Evolutionary conservation across 257 asterid species (phyloP).

Genomic region (Capsicum pubescens): DNA sequence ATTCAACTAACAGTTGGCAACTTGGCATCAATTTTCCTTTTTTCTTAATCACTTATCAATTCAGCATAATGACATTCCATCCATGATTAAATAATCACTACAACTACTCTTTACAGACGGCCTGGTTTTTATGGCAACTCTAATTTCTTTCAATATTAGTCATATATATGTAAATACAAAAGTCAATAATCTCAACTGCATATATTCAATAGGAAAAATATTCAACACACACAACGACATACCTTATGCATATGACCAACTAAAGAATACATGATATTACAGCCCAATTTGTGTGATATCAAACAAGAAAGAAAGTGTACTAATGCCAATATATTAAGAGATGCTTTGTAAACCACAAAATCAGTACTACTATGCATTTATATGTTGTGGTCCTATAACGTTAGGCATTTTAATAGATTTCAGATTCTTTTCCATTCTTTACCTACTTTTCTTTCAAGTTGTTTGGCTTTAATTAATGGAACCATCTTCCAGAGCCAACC

Average conservation of each 20-base stretch:
- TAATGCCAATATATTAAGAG: neutral
- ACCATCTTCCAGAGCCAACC: neutral
- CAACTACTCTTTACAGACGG: neutral
- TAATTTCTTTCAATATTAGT: constrained; percentile 3
- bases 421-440: constrained; percentile 12
- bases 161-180: neutral
- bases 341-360: neutral
- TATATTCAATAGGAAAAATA: neutral
- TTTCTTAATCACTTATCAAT: neutral
- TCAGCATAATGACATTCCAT: constrained; percentile 11
- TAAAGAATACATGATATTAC: neutral
- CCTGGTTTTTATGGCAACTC: constrained; percentile 7
- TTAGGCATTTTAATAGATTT: neutral
- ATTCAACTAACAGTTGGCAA: neutral
- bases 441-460: constrained; percentile 26
- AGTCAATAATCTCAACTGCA: neutral
- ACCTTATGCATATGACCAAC: neutral
- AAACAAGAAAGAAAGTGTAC: neutral
- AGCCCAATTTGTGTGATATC: neutral
- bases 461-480: neutral
- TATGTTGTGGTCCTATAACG: neutral
- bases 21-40: neutral
- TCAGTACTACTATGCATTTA: neutral
- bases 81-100: neutral
- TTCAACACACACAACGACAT: neutral